Conservation (phyloP, 169 alveolate genomes). For the Theileria sp. region DNA sequence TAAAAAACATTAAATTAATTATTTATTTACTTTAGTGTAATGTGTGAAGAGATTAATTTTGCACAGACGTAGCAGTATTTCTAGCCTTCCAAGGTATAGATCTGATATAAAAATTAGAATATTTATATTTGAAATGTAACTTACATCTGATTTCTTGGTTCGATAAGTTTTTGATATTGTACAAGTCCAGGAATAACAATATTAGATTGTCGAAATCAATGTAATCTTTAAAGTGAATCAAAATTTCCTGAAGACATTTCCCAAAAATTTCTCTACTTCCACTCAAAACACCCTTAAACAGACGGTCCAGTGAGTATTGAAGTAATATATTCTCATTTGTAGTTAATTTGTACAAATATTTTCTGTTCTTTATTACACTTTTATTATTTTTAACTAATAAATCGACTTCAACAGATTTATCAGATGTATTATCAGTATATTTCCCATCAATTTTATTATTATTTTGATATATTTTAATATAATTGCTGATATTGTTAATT, state of each 20-base stretch:
- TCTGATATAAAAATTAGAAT: background rate
- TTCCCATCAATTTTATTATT: too few species aligned
- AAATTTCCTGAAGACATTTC: background rate
- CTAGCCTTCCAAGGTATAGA: conserved; percentile 39
- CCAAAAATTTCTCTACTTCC: conserved; percentile 39
- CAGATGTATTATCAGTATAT: background rate
- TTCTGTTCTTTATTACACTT: conserved; percentile 20
- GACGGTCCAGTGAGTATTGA: conserved; percentile 61
- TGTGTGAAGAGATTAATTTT: conserved; percentile 1
- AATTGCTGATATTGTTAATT: background rate
- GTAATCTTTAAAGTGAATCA: background rate
- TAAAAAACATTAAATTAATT: background rate
- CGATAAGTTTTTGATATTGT: background rate
- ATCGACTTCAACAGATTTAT: background rate
- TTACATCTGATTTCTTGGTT: conserved; percentile 39
- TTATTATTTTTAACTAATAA: background rate
- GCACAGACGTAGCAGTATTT: background rate
- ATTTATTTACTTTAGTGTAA: background rate
- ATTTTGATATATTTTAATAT: too few species aligned
- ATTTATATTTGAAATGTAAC: background rate
- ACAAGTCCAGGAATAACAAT: background rate
- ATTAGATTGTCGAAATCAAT: background rate
- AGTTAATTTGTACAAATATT: conserved; percentile 30
- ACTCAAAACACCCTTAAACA: conserved; percentile 36
- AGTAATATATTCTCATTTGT: conserved; percentile 19